phyloP scores from a whole-genome alignment of 1,284 basidiomycete genomes.

The Omphalotus olearius region DNA sequence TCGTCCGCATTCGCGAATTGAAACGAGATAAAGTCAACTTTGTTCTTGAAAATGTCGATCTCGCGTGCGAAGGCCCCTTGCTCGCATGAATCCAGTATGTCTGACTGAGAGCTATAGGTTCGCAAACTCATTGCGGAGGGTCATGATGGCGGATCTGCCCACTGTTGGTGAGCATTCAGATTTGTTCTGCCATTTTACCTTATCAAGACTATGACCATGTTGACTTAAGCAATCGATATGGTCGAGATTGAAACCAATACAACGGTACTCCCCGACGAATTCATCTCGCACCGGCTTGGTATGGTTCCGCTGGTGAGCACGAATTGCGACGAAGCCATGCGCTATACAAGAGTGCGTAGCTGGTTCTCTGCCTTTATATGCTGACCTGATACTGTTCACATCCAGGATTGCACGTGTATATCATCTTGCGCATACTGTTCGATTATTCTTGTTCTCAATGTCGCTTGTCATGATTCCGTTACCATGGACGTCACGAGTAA shows the following conservation, averaged over 20 bases:
- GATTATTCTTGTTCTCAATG: conserved; percentile 70
- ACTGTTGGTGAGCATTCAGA: conserved; percentile 91
- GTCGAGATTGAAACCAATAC: conserved; percentile 94
- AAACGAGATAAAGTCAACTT: conserved; percentile 83
- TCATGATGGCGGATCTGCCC: conserved; percentile 93
- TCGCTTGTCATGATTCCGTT: conserved; percentile 61
- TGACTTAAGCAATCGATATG: conserved; percentile 97
- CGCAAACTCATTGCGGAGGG: conserved; percentile 85
- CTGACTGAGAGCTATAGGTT: conserved; percentile 45
- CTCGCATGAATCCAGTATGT: not conserved
- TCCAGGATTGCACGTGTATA: conserved; percentile 82
- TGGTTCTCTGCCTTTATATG: not conserved
- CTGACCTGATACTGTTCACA: conserved; percentile 11
- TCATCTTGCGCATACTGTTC: conserved; percentile 80
- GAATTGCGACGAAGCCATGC: conserved; percentile 81
- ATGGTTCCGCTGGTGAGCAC: conserved; percentile 89
- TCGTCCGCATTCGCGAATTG: conserved; percentile 74
- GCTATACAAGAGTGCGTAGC: conserved; percentile 67
- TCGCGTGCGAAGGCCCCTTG: conserved; percentile 53
- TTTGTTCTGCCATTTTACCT: too few relatives aligned
- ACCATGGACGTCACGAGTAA: conserved; percentile 84
- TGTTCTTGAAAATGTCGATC: conserved; percentile 88
- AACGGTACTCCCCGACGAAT: conserved; percentile 94
- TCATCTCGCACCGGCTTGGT: conserved; percentile 93
- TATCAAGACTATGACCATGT: too few relatives aligned